phyloP scores from a whole-genome alignment of 2,329 filamentous ascomycete species.

The Fusarium sacchari region DNA sequence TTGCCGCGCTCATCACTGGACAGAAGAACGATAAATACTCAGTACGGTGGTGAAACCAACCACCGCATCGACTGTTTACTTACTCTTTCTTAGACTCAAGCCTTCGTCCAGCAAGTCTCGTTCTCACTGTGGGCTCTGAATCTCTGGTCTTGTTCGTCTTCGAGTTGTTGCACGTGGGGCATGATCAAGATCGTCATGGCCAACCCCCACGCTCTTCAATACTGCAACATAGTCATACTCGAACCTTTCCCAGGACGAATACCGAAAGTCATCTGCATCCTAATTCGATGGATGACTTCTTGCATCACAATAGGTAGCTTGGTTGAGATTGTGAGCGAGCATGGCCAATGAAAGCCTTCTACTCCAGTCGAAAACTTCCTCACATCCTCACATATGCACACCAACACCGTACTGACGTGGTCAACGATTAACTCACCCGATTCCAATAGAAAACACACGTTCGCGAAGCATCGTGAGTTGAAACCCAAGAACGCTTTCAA shows the following conservation, averaged over 20 bases:
- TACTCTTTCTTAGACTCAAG: background rate
- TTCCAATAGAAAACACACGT: background rate
- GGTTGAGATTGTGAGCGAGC: background rate
- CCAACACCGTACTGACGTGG: background rate
- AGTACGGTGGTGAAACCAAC: background rate
- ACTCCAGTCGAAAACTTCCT: background rate
- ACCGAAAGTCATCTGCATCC: slow-evolving; percentile 2
- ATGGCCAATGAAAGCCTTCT: background rate
- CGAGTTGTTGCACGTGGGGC: slow-evolving; percentile 15
- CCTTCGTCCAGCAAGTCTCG: background rate
- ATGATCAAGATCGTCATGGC: slow-evolving; percentile 6
- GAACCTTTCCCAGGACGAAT: slow-evolving; percentile 20
- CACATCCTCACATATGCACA: slow-evolving; percentile 4
- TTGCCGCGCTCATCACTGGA: background rate
- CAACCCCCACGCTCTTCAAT: slow-evolving; percentile 23
- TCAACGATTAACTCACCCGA: background rate
- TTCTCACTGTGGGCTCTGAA: background rate
- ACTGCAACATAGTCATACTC: background rate
- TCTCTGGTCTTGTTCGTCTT: background rate
- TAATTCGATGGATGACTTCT: slow-evolving; percentile 5
- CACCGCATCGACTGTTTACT: background rate
- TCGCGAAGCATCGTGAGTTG: background rate
- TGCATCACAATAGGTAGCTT: background rate
- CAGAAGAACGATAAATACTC: background rate
- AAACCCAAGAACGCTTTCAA: background rate